Evolutionary conservation across 2,329 filamentous ascomycete genomes (phyloP), one percentile per base, ranked within the genome.

Genomic region (Penicillium expansum): DNA sequence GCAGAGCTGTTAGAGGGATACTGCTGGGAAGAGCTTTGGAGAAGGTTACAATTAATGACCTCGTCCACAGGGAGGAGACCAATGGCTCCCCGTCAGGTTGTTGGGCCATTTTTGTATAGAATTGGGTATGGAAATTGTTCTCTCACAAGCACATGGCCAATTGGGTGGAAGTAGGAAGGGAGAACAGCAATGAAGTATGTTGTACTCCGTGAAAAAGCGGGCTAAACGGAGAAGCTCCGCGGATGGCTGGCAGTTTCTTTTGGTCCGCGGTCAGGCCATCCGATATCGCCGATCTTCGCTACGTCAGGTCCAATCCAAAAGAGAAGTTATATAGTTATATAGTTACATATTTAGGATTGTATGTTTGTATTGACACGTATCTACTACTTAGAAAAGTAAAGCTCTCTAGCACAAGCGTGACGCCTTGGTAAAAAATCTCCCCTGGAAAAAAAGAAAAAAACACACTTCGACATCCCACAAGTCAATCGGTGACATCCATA

Each of bases 51-150:
- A 74, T 59, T 38, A 77, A 68, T 29, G 76, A 79, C 59, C 75
- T 71, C 38, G 75, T 77, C 76, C 76, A 79, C 22, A 74, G 66
- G 30, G 75, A 75, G 59, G 71, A 69, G 62, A 74, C 74, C 66
- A 73, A 64, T 57, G 73, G 67, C 63, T 71, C 68, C 52, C 67
- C 56, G 38, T 71, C 68, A 32, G 58, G 49, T 62, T 68, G 64
- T 55, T 71, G 64, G 52, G 66, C 58, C 65, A 73, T 73, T 29
- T 56, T 61, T 50, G 39, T 20, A 38, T 30, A 30, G 27, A 48
- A 13, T 27, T 44, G 33, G 16, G 43, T 39, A 24, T 38, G 20
- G 8, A 18, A 32, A 29, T 27, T 37, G n/a, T 37, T 58, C 50
- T 64, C 63, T 44, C 42, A 39, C 32, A 35, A 41, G 30, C 47